Percentiles rank a stretch among this genome's conserved stretches.
These are phyloP conservation scores for Nigrospora sphaerica DNA, from an alignment of 2,329 filamentous ascomycete species.

Conservation along the genomic window DNA sequence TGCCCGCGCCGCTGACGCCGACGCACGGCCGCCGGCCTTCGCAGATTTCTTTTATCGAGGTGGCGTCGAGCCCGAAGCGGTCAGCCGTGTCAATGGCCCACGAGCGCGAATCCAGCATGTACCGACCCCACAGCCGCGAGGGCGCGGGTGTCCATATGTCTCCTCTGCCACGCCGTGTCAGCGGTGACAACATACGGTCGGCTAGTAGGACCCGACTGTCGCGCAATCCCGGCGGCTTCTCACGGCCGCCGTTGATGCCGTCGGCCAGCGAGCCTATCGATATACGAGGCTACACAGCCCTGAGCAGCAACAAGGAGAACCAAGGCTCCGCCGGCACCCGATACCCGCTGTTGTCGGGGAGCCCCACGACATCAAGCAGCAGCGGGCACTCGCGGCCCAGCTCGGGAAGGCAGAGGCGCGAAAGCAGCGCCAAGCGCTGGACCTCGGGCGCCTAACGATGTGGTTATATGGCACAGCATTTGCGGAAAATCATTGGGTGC, in stretches of 20 bases:
- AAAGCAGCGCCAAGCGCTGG: conserved; percentile 3
- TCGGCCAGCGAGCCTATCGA: not conserved
- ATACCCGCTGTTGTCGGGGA: not conserved
- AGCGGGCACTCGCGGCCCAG: conserved; percentile 1
- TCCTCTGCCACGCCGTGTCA: conserved; percentile 32
- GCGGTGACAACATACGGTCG: conserved; percentile 25
- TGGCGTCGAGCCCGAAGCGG: conserved; percentile 38
- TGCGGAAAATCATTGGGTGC: too few relatives aligned
- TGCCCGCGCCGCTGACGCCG: conserved; percentile 44
- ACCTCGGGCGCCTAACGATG: conserved; percentile 1
- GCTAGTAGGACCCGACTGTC: conserved; percentile 4
- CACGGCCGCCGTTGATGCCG: not conserved
- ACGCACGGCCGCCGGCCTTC: conserved; percentile 32
- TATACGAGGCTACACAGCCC: not conserved
- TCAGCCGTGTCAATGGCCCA: conserved; percentile 24
- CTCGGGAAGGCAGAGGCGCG: conserved; percentile 3
- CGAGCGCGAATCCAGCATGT: conserved; percentile 33
- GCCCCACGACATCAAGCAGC: not conserved
- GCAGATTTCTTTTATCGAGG: conserved; percentile 42
- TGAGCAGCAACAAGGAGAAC: conserved; percentile 6
- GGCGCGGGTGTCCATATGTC: conserved; percentile 5
- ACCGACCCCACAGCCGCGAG: conserved; percentile 26
- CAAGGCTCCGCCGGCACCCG: not conserved
- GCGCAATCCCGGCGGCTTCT: conserved; percentile 1
- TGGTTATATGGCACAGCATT: too few relatives aligned